Evolutionary conservation across 1,284 basidiomycete species (phyloP).

Genomic region (Ceratobasidium sp.): DNA sequence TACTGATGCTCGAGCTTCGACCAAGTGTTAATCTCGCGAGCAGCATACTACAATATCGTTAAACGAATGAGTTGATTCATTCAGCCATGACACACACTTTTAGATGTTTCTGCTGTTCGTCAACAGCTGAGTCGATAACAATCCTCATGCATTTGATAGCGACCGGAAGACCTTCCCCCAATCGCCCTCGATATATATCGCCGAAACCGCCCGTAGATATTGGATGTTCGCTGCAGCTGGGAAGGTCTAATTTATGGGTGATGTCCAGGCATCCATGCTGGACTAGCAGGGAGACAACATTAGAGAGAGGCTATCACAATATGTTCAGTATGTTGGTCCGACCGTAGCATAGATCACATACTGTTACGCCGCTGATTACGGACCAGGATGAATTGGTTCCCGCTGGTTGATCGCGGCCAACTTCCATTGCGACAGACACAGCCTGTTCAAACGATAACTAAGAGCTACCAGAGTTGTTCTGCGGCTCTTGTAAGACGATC

Average conservation of each 20-base stretch:
- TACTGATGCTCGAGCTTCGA: constrained; percentile 22
- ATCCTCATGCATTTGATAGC: constrained; percentile 27
- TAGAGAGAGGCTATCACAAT: not conserved
- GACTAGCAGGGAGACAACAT: not conserved
- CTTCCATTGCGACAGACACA: no score
- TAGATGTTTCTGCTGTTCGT: constrained; percentile 6
- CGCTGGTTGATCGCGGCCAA: no score
- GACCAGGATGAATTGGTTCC: not conserved
- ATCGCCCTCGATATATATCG: constrained; percentile 12
- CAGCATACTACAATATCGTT: not conserved
- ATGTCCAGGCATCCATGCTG: constrained; percentile 25
- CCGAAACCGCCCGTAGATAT: constrained; percentile 2
- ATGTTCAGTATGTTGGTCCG: not conserved
- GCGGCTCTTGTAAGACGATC: no score
- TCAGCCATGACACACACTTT: not conserved
- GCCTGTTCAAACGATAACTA: no score
- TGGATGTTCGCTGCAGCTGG: constrained; percentile 1
- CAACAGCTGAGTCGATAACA: not conserved
- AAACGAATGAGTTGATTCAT: not conserved
- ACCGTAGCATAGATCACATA: not conserved
- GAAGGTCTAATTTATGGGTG: not conserved
- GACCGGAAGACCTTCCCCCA: not conserved
- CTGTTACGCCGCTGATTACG: not conserved
- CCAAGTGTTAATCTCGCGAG: constrained; percentile 28
- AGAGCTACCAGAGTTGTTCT: no score